phyloP scores from a whole-genome alignment of 768 basidiomycete genomes.

The Ramaria rubella region DNA sequence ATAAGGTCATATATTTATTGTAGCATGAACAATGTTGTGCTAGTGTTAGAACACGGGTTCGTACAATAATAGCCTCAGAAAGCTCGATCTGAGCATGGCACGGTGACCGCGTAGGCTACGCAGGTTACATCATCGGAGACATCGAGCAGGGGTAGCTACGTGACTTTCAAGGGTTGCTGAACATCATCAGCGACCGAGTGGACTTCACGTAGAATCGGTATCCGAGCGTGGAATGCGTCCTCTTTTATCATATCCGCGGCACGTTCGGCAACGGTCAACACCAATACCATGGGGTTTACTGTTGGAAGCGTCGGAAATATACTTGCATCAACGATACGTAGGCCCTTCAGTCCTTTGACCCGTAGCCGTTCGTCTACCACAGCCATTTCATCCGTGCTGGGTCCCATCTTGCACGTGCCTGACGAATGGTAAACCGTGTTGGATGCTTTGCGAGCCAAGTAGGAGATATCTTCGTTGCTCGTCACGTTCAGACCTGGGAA shows the following conservation, averaged over 20 bases:
- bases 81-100: too few relatives aligned
- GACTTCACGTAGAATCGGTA: background rate
- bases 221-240: background rate
- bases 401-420: conserved; percentile 33
- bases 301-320: conserved; percentile 22
- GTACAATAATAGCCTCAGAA: too few relatives aligned
- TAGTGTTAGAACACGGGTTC: too few relatives aligned
- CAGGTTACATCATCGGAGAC: too few relatives aligned
- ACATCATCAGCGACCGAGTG: background rate
- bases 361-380: conserved; percentile 41
- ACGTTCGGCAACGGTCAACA: conserved; percentile 10
- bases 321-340: conserved; percentile 35
- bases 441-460: conserved; percentile 18
- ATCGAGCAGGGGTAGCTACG: too few relatives aligned
- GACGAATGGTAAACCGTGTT: conserved; percentile 29
- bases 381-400: conserved; percentile 28
- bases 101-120: too few relatives aligned
- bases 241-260: conserved; percentile 14
- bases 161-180: background rate
- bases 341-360: conserved; percentile 39
- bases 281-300: conserved; percentile 4
- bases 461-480: conserved; percentile 25
- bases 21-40: too few relatives aligned
- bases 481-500: conserved; percentile 10
- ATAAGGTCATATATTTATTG: background rate